Evolutionary conservation across 1,139 yeast genomes (phyloP), one percentile per base, ranked within the genome.

Genomic region (Nakaseomyces delphensis): DNA sequence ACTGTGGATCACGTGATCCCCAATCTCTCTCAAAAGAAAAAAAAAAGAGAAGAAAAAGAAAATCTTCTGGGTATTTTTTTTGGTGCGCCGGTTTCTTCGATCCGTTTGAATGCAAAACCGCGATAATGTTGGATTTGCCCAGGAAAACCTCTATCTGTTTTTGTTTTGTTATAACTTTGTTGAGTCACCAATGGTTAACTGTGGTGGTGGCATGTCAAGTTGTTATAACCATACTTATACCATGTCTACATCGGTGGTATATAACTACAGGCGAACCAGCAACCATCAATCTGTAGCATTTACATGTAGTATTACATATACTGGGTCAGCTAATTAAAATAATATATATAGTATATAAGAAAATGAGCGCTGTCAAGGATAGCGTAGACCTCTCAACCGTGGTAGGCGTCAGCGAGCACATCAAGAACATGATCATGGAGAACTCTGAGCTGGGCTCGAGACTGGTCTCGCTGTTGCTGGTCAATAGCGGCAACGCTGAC

Each of bases 391-490:
- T 16, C 19, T 29, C 33, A n/a, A 11, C 24, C 4, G 31, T 30
- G 20, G 38, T 35, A 32, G 39, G 36, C 3, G 40, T 44, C 4
- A 42, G 48, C 3, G 36, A 43, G 16, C 44, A 39, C 8, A 16
- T 48, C 24, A 57, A 53, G 38, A 44, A 50, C 20, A 45, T 57
- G 40, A 54, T 57, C 25, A 45, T 54, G 11, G 53, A 49, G 28
- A 50, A 57, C 41, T 52, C 60, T 25, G 60, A 56, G 45, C 45
- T 57, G 43, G 61, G 61, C n/a, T 53, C 62, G 24, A 45, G 56
- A 25, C 43, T 57, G 29, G 43, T 57, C 32, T 57, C 62, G 30
- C 48, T 57, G 43, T 46, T 57, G 45, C 53, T 57, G 49, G 56
- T 56, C 31, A 54, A 52, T 47, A 54, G 51, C 41, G 56, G 54